Percentiles rank a stretch among this genome's conserved stretches.
These are phyloP conservation scores for Cystobasidium ongulense DNA, from an alignment of 768 basidiomycete species.

Conservation along the genomic window DNA sequence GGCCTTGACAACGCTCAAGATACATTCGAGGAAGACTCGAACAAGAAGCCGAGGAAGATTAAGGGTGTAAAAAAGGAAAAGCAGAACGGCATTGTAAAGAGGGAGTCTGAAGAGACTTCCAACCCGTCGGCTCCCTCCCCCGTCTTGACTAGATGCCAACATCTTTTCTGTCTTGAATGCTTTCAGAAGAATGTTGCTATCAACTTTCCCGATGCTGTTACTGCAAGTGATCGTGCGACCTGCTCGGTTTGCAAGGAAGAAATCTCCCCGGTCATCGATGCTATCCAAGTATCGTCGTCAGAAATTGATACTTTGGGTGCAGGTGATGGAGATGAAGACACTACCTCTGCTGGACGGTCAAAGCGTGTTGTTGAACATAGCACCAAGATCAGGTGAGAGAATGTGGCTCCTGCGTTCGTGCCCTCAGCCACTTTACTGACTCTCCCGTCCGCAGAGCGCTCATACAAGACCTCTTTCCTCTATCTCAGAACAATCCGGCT, in stretches of 20 bases:
- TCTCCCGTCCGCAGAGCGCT: constrained; percentile 51
- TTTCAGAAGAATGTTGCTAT: constrained; percentile 71
- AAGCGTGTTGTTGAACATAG: constrained; percentile 47
- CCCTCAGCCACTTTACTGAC: neutral
- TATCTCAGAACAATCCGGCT: constrained; percentile 74
- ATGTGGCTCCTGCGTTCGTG: neutral
- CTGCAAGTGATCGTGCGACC: constrained; percentile 53
- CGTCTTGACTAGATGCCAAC: constrained; percentile 83
- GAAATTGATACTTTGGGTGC: constrained; percentile 47
- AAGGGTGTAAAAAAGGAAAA: constrained; percentile 6
- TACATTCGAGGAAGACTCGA: constrained; percentile 23
- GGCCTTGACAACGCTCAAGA: constrained; percentile 32
- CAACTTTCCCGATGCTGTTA: constrained; percentile 63
- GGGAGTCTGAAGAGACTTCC: constrained; percentile 34
- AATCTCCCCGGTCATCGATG: constrained; percentile 60
- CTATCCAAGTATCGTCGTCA: constrained; percentile 69
- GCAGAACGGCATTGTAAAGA: neutral
- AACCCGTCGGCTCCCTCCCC: constrained; percentile 44
- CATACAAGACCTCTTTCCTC: constrained; percentile 66
- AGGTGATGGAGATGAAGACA: constrained; percentile 44
- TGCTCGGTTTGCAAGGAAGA: constrained; percentile 72
- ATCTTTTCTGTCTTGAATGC: constrained; percentile 80
- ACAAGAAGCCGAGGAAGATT: constrained; percentile 10
- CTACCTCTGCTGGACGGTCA: constrained; percentile 58
- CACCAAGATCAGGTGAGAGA: constrained; percentile 40